Percentiles rank a stretch among this genome's conserved stretches.
Conservation (phyloP, 352 stramenopile species). For the Globisporangium cederbergense region DNA sequence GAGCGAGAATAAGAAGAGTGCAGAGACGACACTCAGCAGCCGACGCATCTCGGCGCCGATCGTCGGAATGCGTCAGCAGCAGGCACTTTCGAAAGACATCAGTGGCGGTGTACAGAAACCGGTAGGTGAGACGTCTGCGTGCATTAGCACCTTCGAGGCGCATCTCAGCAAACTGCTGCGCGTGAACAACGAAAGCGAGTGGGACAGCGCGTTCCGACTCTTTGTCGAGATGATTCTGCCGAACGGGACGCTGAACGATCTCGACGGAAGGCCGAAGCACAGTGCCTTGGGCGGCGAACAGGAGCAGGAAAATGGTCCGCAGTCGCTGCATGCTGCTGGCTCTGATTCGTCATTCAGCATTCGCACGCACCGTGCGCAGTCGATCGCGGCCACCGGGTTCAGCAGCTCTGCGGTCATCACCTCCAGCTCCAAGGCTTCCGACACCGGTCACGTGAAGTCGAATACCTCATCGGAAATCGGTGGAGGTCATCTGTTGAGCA, state of each 20-base stretch:
- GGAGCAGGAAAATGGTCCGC: not conserved
- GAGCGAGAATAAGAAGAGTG: not conserved
- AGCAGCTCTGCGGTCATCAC: not conserved
- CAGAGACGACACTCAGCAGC: slow-evolving; percentile 3
- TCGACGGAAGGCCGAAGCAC: slow-evolving; percentile 13
- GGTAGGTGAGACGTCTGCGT: not conserved
- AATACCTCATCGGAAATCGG: not conserved
- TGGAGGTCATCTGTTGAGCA: not conserved
- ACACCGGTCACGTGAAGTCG: not conserved
- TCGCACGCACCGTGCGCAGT: slow-evolving; percentile 10
- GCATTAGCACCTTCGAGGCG: slow-evolving; percentile 6
- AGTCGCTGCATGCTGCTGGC: not conserved
- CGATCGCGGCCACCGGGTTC: slow-evolving; percentile 1
- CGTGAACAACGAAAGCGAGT: slow-evolving; percentile 24
- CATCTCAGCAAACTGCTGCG: slow-evolving; percentile 16
- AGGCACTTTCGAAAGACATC: not conserved
- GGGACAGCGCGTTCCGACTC: slow-evolving; percentile 39
- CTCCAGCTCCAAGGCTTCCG: not conserved
- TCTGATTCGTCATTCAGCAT: slow-evolving; percentile 7
- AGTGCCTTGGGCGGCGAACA: not conserved
- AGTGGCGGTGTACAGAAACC: not conserved
- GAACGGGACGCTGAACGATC: slow-evolving; percentile 30
- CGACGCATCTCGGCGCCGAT: slow-evolving; percentile 6
- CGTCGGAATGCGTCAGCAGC: not conserved
- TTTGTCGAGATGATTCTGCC: slow-evolving; percentile 49